Base-by-base conservation (phyloP, 306 rosid genomes). In the Castanopsis chinensis region DNA sequence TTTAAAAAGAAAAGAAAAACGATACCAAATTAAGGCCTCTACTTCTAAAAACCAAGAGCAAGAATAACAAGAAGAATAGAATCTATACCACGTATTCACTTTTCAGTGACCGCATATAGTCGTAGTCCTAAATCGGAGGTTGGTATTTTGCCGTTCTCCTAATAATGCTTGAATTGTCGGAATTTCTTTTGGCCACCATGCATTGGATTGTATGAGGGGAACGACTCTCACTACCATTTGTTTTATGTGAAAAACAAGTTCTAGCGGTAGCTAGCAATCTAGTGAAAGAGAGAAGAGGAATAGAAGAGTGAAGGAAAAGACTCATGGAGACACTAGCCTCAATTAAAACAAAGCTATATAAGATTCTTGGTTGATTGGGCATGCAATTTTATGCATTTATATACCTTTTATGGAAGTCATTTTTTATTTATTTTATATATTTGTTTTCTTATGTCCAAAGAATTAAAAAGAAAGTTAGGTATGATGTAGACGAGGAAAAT, bases 121-220 rank as follows among this genome's bases (percentile, higher is more conserved):
- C 49, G 49, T 49, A 37, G 23, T 59, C 7, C 82, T 78, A 72
- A 60, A 72, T 45, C n/a, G 82, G 59, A 20, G 73, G 53, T 21
- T 60, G 63, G 27, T 71, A 79, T 52, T 79, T 72, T 71, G 82
- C 78, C 19, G 63, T 58, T 58, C 82, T 43, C 21, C 82, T 72
- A 63, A 49, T 37, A 37, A 37, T 37, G 45, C 10, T 37, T 37
- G 45, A 37, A 37, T 37, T 35, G 14, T 43, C 30, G 4, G 30
- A 60, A 14, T 3, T 10, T 23, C 13, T 21, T 23, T 20, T 20
- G 63, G 63, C 3, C 1, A 15, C 63, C 28, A 20, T 57, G 63
- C 63, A 57, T 21, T 0, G 12, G 25, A 19, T 10, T 19, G 21
- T 19, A 19, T 4, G 1, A n/a, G 25, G 61, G 21, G 21, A 10